These are phyloP conservation scores for Trichosanthes cucumerina DNA, from an alignment of 306 rosid species.

Conservation along the genomic window DNA sequence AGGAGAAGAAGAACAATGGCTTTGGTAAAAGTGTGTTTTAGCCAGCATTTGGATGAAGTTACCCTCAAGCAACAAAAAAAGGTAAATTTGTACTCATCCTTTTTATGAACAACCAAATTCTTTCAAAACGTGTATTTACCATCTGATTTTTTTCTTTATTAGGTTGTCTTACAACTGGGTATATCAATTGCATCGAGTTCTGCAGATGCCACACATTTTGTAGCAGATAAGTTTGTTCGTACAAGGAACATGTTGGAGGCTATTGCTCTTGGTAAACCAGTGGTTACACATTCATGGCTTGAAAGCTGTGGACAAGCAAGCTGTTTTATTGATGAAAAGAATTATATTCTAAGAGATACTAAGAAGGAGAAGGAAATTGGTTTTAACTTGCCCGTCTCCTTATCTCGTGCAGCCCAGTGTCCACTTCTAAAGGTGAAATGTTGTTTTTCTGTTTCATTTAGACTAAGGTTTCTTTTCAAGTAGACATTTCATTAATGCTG, in stretches of 20 bases:
- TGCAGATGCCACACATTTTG: conserved; percentile 79
- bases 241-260: conserved; percentile 93
- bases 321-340: conserved; percentile 82
- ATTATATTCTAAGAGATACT: conserved; percentile 61
- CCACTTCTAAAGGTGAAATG: conserved; percentile 61
- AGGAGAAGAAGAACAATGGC: conserved; percentile 76
- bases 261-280: conserved; percentile 82
- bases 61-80: conserved; percentile 72
- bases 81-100: conserved; percentile 31
- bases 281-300: conserved; percentile 83
- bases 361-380: conserved; percentile 91
- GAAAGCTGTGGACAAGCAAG: conserved; percentile 92
- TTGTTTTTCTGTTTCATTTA: neutral
- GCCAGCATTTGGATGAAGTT: conserved; percentile 67
- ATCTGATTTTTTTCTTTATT: conserved; percentile 29
- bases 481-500: neutral
- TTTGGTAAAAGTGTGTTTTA: conserved; percentile 62
- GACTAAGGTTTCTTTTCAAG: neutral
- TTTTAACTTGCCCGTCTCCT: conserved; percentile 69
- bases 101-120: conserved; percentile 6
- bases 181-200: conserved; percentile 59
- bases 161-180: conserved; percentile 54
- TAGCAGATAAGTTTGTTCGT: conserved; percentile 84
- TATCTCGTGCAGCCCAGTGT: conserved; percentile 48
- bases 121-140: conserved; percentile 11